Conservation (phyloP, 2,329 filamentous ascomycete genomes). For the Diaporthe ilicicola region DNA sequence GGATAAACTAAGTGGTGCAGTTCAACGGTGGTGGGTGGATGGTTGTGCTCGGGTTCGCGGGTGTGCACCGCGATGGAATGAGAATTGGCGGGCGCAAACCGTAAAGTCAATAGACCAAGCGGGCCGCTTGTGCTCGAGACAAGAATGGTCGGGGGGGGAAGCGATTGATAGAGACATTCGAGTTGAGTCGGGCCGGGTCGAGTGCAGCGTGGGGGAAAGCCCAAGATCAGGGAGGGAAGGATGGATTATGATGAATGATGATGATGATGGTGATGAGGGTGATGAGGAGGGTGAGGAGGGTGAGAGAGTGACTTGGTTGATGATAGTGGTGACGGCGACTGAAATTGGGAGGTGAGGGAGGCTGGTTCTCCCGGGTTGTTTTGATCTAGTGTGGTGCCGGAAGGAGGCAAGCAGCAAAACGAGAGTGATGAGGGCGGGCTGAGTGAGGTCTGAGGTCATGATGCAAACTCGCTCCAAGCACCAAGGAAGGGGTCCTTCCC, state of each 20-base stretch:
- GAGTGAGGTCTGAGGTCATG: constrained; percentile 22
- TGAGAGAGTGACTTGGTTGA: not conserved
- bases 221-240: not conserved
- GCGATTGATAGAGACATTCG: constrained; percentile 26
- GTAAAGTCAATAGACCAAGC: constrained; percentile 16
- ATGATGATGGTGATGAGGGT: not conserved
- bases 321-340: not conserved
- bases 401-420: constrained; percentile 13
- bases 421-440: constrained; percentile 12
- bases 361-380: constrained; percentile 16
- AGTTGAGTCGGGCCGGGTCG: not conserved
- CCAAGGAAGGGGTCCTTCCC: constrained; percentile 10
- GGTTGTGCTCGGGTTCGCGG: not conserved
- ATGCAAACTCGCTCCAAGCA: constrained; percentile 15
- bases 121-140: constrained; percentile 14
- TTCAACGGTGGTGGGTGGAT: not conserved
- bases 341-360: constrained; percentile 15
- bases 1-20: constrained; percentile 2
- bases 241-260: not conserved
- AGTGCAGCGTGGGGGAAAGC: not conserved
- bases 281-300: not conserved
- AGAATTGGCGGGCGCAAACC: constrained; percentile 3
- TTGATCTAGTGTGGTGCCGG: constrained; percentile 22
- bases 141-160: not conserved
- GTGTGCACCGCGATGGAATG: constrained; percentile 4